Evolutionary conservation across 352 stramenopile species (phyloP), one percentile per base, ranked within the genome.

Genomic region (Thalassiosira sp.): DNA sequence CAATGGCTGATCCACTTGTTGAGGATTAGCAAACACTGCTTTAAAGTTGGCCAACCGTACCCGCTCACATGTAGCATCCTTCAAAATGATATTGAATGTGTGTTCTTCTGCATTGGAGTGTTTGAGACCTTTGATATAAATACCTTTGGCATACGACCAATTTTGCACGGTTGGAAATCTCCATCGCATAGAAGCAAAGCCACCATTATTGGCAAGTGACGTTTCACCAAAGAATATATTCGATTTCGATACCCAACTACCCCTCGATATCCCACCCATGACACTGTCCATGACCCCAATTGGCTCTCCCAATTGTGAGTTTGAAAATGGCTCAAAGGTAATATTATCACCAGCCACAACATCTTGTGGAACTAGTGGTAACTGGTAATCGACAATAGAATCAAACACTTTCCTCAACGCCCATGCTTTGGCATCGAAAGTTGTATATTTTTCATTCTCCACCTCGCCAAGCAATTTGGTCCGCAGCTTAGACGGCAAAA

Each of bases 181-280:
- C 79, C 79, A 86, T 52, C 79, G 40, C n/a, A 86, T 35, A 10
- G 79, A 86, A 10, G 74, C 58, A 75, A 86, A 86, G 40, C 79
- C 79, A 31, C 79, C 73, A 76, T 86, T 86, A 13, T 86, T 86
- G 2, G 51, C 68, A 22, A 81, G 56, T 8, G 72, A 82, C 25
- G 75, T 86, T 37, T 48, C 70, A 0, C 79, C 79, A n/a, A 24
- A 49, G 65, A 86, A 86, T 18, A 58, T 70, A 24, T 77, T 78
- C 11, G 73, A 64, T 37, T 73, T 48, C 0, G 68, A 20, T 52
- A 68, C 16, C 74, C 74, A 86, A 27, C 16, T 10, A 28, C 79
- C 79, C 28, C 18, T 51, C 5, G 79, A 86, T 46, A 78, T 52
- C 2, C 79, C 79, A 10, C 79, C 79, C 79, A 86, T 86, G 10